phyloP scores from a whole-genome alignment of 2,329 filamentous ascomycete species.

The Penicillium sp. region DNA sequence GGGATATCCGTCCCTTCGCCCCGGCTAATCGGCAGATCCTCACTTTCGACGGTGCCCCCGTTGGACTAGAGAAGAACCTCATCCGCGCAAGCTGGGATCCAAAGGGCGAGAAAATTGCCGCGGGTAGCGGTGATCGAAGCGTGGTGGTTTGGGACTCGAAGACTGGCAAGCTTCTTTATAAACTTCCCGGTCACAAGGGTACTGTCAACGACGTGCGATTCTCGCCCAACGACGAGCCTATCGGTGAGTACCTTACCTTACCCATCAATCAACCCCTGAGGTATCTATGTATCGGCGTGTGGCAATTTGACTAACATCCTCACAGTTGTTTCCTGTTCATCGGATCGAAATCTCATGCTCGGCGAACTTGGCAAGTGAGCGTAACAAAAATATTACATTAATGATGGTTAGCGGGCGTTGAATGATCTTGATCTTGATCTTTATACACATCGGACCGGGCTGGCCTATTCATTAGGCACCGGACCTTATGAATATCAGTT shows the following conservation, averaged over 20 bases:
- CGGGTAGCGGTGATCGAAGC: slow-evolving; percentile 86
- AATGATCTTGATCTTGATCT: too few species aligned
- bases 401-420: slow-evolving; percentile 31
- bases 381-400: slow-evolving; percentile 22
- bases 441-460: background rate
- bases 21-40: slow-evolving; percentile 81
- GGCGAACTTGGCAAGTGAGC: slow-evolving; percentile 74
- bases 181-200: slow-evolving; percentile 92
- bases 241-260: slow-evolving; percentile 70
- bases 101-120: slow-evolving; percentile 82
- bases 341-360: slow-evolving; percentile 82
- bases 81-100: slow-evolving; percentile 88
- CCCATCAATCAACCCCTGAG: background rate
- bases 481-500: background rate
- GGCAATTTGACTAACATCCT: slow-evolving; percentile 26
- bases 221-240: slow-evolving; percentile 79
- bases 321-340: slow-evolving; percentile 82
- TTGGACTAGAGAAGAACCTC: slow-evolving; percentile 88
- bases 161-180: slow-evolving; percentile 89
- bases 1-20: slow-evolving; percentile 95
- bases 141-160: slow-evolving; percentile 89
- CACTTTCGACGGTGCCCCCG: slow-evolving; percentile 89
- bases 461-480: background rate
- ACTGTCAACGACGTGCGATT: slow-evolving; percentile 95
- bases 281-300: too few species aligned